phyloP scores from a whole-genome alignment of 2,329 filamentous ascomycete species.

The Hypoxylon sp. region DNA sequence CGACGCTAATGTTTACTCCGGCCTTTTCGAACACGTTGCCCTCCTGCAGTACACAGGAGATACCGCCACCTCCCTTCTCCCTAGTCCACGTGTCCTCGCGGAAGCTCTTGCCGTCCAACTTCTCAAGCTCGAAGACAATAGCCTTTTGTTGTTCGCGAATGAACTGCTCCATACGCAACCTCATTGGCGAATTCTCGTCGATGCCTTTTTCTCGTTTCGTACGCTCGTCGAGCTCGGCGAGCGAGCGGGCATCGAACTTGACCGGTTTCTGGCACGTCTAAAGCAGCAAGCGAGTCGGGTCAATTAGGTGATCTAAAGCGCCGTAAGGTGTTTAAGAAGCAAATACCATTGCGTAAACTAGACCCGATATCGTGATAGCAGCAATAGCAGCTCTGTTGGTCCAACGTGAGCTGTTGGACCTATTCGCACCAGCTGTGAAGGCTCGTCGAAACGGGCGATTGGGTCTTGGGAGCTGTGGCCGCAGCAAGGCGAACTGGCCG shows the following conservation, averaged over 20 bases:
- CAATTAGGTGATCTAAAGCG: conserved; percentile 39
- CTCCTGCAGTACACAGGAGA: conserved; percentile 94
- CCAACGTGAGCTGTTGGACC: conserved; percentile 38
- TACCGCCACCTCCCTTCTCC: conserved; percentile 90
- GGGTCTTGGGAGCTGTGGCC: conserved; percentile 42
- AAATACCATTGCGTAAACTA: conserved; percentile 49
- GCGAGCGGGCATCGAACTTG: conserved; percentile 74
- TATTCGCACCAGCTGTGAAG: conserved; percentile 44
- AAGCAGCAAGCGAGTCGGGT: conserved; percentile 25
- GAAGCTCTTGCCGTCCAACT: conserved; percentile 87
- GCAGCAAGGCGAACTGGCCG: conserved; percentile 44
- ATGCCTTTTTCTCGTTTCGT: conserved; percentile 84
- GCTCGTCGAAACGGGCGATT: conserved; percentile 42
- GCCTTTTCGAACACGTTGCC: conserved; percentile 98
- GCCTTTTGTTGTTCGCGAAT: conserved; percentile 93
- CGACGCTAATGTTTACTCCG: conserved; percentile 93
- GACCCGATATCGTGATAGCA: conserved; percentile 44
- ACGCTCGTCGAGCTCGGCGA: conserved; percentile 87
- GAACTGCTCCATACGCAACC: conserved; percentile 95
- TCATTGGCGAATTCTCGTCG: conserved; percentile 88
- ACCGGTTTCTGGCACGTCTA: conserved; percentile 62
- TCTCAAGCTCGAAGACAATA: conserved; percentile 87
- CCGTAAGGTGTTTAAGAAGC: neutral
- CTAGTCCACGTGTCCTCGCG: conserved; percentile 88
- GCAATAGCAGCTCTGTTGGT: conserved; percentile 41